phyloP scores from a whole-genome alignment of 2,329 filamentous ascomycete species.

The Sphaerulina musiva region DNA sequence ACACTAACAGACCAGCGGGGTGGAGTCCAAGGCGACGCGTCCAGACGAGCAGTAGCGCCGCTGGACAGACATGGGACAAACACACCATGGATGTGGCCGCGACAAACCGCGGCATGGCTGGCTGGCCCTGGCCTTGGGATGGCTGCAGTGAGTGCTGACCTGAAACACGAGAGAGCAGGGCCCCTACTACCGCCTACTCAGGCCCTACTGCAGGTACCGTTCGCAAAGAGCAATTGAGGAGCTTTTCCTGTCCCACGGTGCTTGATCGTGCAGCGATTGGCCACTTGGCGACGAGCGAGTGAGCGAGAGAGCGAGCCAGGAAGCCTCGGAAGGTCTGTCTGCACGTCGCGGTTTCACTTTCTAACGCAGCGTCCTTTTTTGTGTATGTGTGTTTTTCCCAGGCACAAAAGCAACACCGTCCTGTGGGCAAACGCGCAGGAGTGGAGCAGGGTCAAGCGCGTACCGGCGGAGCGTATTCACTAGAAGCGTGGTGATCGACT shows the following conservation, averaged over 20 bases:
- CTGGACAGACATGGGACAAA: not conserved
- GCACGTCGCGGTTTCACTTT: conserved; percentile 21
- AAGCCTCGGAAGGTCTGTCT: not conserved
- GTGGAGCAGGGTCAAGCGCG: not conserved
- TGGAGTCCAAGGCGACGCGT: conserved; percentile 20
- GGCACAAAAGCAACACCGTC: not conserved
- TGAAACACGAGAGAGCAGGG: conserved; percentile 18
- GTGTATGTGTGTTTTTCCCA: no score
- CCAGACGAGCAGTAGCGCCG: not conserved
- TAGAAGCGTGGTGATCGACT: conserved; percentile 9
- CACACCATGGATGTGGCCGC: not conserved
- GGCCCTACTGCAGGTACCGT: conserved; percentile 1
- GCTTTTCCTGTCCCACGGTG: not conserved
- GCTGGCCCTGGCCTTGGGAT: not conserved
- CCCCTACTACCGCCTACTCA: not conserved
- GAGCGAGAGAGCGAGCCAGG: not conserved
- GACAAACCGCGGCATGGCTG: not conserved
- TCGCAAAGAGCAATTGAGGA: not conserved
- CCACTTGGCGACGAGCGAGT: not conserved
- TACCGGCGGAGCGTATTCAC: conserved; percentile 4
- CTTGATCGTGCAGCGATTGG: conserved; percentile 3
- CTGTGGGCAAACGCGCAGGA: not conserved
- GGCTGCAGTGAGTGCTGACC: conserved; percentile 4
- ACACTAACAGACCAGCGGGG: conserved; percentile 6
- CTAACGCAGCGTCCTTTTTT: conserved; percentile 1